Base-by-base conservation (phyloP, 208 protist species). In the Angomonas ambiguus region DNA sequence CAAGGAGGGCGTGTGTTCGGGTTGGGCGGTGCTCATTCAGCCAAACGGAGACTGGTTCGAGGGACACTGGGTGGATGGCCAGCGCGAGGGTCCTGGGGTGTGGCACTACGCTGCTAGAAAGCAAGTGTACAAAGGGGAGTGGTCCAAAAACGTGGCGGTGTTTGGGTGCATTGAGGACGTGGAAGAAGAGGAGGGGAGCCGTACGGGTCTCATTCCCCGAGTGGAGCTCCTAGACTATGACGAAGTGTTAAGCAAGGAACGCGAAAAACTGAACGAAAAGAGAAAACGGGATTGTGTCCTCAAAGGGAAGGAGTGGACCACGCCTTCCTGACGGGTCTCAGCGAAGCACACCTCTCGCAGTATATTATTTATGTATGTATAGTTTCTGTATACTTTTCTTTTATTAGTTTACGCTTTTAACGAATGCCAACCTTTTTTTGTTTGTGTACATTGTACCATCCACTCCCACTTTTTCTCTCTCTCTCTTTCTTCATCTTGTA, bases 11-110 rank as follows among this genome's bases (percentile, higher is more conserved):
- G 31, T 76, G 18, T 71, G 72, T 35, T 79, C 94, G 60, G 91
- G 91, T 6, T 90, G 88, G 73, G 91, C 88, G 34, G 71, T 91
- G n/a, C 76, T 94, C 58, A 72, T 71, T 41, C 57, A 67, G 49
- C 64, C 63, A 11, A 80, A 76, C 59, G 88, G 87, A 4, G 85
- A 96, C 62, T 92, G 91, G 84, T 96, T 91, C 66, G 88, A 95
- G 63, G 91, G 91, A 5, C 86, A 90, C 70, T 96, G 91, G 89
- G 65, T 58, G 18, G 33, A 73, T 31, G 87, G 88, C 22, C 72
- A 93, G 65, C 87, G 87, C 18, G 91, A 96, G 73, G 91, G 91
- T 4, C 85, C 86, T 8, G 91, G 91, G 25, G 68, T 91, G 57
- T 96, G 81, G 79, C 90, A 93, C 76, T 94, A 93, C 62, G 82